Evolutionary conservation across 2,329 filamentous ascomycete species (phyloP).

Genomic region (Nothophoma quercina): DNA sequence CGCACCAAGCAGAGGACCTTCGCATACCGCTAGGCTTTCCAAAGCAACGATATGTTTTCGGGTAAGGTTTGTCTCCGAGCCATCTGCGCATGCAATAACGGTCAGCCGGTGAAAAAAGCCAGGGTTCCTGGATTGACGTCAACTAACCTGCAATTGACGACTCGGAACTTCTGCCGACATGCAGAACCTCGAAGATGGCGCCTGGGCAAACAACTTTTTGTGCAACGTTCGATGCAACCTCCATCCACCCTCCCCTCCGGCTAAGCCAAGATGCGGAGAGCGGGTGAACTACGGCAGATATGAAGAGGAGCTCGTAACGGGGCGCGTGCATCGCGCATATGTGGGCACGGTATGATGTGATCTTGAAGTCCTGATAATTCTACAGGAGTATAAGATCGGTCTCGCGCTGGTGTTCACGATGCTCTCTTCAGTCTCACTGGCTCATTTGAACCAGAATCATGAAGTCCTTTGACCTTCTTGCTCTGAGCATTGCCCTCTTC

Average conservation of each 20-base stretch:
- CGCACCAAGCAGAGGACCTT: slow-evolving; percentile 8
- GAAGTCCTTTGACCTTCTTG: slow-evolving; percentile 11
- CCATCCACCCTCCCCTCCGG: slow-evolving; percentile 23
- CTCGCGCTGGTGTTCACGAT: background rate
- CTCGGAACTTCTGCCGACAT: slow-evolving; percentile 10
- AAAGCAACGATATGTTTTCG: slow-evolving; percentile 16
- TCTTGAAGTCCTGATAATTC: background rate
- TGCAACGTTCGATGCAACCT: slow-evolving; percentile 12
- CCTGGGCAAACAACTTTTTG: slow-evolving; percentile 1
- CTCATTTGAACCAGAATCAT: background rate
- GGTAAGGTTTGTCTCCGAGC: background rate
- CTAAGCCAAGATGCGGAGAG: slow-evolving; percentile 27
- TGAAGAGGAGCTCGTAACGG: slow-evolving; percentile 20
- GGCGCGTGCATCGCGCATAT: slow-evolving; percentile 5
- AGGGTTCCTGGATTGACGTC: slow-evolving; percentile 9
- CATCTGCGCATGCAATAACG: background rate
- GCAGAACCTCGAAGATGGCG: background rate
- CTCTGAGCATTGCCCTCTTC: slow-evolving; percentile 20
- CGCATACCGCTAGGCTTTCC: slow-evolving; percentile 9
- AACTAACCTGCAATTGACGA: background rate
- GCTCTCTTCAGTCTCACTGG: background rate
- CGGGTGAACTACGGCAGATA: slow-evolving; percentile 16
- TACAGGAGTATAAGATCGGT: background rate
- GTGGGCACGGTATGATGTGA: slow-evolving; percentile 8
- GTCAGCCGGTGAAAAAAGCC: background rate